Evolutionary conservation across 768 basidiomycete genomes (phyloP).

Genomic region (Russula lepida): DNA sequence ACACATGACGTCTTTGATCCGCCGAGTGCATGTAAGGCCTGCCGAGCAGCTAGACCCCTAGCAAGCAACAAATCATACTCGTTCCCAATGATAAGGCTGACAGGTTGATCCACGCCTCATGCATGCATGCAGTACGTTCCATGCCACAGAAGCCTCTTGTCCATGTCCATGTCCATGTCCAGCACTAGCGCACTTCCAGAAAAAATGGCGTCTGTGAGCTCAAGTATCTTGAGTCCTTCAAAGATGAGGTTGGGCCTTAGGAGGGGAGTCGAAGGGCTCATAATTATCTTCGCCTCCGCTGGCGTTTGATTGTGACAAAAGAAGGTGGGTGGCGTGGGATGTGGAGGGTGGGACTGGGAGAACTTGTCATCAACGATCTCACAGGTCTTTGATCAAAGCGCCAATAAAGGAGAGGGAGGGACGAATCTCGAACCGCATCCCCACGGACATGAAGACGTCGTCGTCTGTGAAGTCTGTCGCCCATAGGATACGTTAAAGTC

Average conservation of each 20-base stretch:
- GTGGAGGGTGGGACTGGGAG: not conserved
- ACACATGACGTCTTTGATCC: conserved; percentile 3
- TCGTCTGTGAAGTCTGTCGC: not conserved
- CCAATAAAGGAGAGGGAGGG: conserved; percentile 1
- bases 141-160: not conserved
- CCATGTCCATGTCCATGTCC: not conserved
- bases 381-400: not conserved
- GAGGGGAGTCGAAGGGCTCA: not conserved
- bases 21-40: not conserved
- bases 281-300: not conserved
- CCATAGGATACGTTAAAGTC: conserved; percentile 6
- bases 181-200: not conserved
- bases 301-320: not conserved
- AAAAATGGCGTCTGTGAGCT: not conserved
- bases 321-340: conserved; percentile 10
- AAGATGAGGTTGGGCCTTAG: not conserved
- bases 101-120: not conserved
- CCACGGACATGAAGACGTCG: conserved; percentile 9
- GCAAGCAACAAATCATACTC: not conserved
- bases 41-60: not conserved
- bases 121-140: not conserved
- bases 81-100: not conserved
- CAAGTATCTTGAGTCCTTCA: not conserved
- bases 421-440: not conserved
- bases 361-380: not conserved